Base-by-base conservation (phyloP, 495 filamentous ascomycete species). In the Neurospora sp. region DNA sequence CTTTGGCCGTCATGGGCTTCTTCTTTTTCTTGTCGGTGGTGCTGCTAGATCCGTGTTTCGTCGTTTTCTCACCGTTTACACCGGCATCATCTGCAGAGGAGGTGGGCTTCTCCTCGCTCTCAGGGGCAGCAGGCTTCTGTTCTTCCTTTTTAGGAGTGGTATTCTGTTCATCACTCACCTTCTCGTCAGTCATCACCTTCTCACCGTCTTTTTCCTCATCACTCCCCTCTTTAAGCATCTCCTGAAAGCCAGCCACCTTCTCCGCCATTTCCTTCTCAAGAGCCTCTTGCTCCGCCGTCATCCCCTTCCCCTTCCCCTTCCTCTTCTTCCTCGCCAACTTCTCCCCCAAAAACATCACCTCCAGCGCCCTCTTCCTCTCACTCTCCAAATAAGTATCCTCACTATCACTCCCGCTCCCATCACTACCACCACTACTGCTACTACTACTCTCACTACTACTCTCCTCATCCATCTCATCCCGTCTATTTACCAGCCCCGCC, bases 401-500 rank as follows among this genome's bases (percentile, higher is more conserved):
- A 59, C 48, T 28, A 28, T 28, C 48, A 59, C 45, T 54, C 9
- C 4, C 38, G 9, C 38, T 11, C 9, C 45, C 21, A 6, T 31
- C 6, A 8, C 54, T 3, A 3, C 31, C 28, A 31, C 31, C 6
- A 31, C 28, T 7, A 19, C n/a, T n/a, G n/a, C 28, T 31, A 19
- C 28, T 28, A 34, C 54, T 34, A 59, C 21, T 48, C 13, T 74
- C 74, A 69, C 54, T 9, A 62, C 54, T 66, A 19, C 54, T 66
- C 28, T 66, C 28, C 15, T 66, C 54, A 4, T 66, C 15, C 3
- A 17, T 42, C 40, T 42, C 40, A 42, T 66, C 28, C 54, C 21
- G 2, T 7, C 54, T 71, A 75, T 91, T 86, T 0, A 87, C 83
- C 37, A 95, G 83, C 2, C 88, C 88, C 0, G 90, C 90, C 6